Base-by-base conservation (phyloP, 495 filamentous ascomycete species). In the Penicillium verhagenii region DNA sequence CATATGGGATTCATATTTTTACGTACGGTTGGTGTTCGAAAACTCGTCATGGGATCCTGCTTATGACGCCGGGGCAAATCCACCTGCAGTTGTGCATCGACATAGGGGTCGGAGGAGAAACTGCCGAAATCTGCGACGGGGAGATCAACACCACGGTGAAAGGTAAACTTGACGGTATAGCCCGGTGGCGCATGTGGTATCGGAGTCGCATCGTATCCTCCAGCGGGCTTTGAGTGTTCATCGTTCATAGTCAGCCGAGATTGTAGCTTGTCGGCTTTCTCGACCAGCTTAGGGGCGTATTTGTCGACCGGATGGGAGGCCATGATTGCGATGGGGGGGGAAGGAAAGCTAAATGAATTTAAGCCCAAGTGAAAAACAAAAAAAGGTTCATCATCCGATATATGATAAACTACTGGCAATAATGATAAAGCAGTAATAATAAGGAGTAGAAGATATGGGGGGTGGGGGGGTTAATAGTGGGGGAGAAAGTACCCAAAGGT, bases 121-220 rank as follows among this genome's bases (percentile, higher is more conserved):
- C 85, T 77, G 59, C 82, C 79, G 47, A 95, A 75, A 70, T 97
- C 93, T 38, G 86, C 90, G 54, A 89, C 78, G 11, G 93, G 92
- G 13, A 97, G 81, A 59, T 93, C 86, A 40, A 74, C 77, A 2
- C 90, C 92, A 20, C 83, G 81, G 67, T 92, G 87, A 66, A 97
- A 91, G 44, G 84, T 92, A 66, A 97, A 84, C 59, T 87, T 87
- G 57, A 97, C 64, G 1, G 89, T 95, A 69, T 89, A 96, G 13
- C 91, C 91, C 14, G 82, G 82, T 16, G 84, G 84, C 2, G 83
- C 84, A 52, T 77, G 68, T 1, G 92, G 89, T 10, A 96, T 74
- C 4, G 89, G 88, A 2, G 90, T 96, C 16, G 72, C 63, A 70
- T 96, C 91, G 61, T 80, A 92, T 14, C 92, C 92, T 16, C 92